These are phyloP conservation scores for Oryza brachyantha DNA, from an alignment of 176 grass and related monocot species.

Conservation along the genomic window DNA sequence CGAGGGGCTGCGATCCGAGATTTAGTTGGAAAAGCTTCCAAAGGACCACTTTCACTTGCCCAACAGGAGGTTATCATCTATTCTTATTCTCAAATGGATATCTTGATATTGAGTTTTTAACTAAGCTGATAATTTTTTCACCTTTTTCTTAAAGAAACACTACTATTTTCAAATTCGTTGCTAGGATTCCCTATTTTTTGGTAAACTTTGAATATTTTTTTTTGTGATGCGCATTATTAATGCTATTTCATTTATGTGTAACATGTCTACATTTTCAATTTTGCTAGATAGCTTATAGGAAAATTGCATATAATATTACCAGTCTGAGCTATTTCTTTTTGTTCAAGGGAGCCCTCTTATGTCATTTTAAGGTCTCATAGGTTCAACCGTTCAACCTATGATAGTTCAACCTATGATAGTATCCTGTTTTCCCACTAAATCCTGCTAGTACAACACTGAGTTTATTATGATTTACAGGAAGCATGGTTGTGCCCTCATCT, in stretches of 20 bases:
- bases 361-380: not conserved
- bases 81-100: conserved; percentile 31
- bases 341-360: conserved; percentile 13
- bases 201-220: not conserved
- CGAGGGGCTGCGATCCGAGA: conserved; percentile 70
- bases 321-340: not conserved
- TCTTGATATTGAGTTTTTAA: conserved; percentile 12
- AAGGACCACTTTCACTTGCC: conserved; percentile 72
- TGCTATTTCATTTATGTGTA: not conserved
- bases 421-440: not conserved
- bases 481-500: not conserved
- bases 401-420: not conserved
- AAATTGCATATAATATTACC: not conserved
- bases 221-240: not conserved
- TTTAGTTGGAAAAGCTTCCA: conserved; percentile 76
- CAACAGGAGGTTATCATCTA: conserved; percentile 83
- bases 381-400: not conserved
- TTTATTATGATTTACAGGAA: not conserved
- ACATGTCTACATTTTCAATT: not conserved
- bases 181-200: not conserved
- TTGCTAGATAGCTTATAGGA: conserved; percentile 15
- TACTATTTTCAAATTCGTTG: not conserved
- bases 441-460: not conserved
- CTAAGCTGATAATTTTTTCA: not conserved
- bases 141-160: not conserved